A percentile compares a stretch with the other conserved stretches of the same genome.
Conservation (phyloP, 306 rosid genomes). For the Lithocarpus polystachyus region DNA sequence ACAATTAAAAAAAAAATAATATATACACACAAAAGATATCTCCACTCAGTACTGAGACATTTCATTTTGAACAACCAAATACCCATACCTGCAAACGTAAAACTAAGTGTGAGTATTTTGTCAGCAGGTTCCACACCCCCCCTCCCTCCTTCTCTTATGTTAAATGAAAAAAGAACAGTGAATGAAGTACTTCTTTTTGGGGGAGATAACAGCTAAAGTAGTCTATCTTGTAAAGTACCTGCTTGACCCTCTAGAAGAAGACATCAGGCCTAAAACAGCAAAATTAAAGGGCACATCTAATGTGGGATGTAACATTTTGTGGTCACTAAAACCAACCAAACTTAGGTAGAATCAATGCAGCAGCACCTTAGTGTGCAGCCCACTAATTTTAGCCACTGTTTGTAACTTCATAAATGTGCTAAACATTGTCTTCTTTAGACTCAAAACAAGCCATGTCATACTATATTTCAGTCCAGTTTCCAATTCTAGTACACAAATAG, state of each 20-base stretch:
- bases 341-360: not conserved
- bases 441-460: slow-evolving; percentile 10
- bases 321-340: not conserved
- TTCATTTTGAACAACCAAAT: slow-evolving; percentile 7
- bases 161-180: not conserved
- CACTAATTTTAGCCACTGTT: not conserved
- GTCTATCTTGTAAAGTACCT: not conserved
- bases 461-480: not conserved
- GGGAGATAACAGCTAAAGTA: not conserved
- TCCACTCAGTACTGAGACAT: not conserved
- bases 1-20: no score
- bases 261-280: not conserved
- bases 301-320: not conserved
- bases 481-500: not conserved
- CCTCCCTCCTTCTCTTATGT: not conserved
- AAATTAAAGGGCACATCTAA: not conserved
- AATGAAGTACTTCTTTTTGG: not conserved
- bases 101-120: not conserved
- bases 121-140: not conserved
- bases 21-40: not conserved
- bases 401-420: not conserved
- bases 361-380: not conserved
- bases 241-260: not conserved
- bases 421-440: not conserved
- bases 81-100: not conserved